Base-by-base conservation (phyloP, 371 early-diverging fungal genomes). In the Lichtheimia ornata region DNA sequence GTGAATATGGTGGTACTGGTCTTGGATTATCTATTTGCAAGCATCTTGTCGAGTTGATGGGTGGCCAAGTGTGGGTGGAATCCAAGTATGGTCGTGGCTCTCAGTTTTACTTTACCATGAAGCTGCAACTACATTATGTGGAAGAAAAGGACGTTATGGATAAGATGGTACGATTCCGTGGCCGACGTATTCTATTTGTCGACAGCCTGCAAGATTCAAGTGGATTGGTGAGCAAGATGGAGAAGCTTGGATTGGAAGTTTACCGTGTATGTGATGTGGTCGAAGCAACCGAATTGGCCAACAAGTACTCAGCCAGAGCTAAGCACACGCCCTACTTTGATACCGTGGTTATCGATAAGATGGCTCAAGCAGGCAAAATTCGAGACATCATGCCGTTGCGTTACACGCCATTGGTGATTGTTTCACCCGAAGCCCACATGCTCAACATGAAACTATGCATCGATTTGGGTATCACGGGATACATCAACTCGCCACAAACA, bases 81-180 rank as follows among this genome's bases (percentile, higher is more conserved):
- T 84, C 87, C 60, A 84, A 73, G 51, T 83, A 79, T 55, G 89
- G 88, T 20, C 70, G 81, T 53, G 89, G 91, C 11, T 88, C 88
- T 0, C 79, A 81, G 59, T 91, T 90, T 72, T 88, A 82, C 67
- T 91, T 91, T 53, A 88, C 90, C 1, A 72, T 86, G 57, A 78
- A 83, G 28, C 72, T 85, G 27, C 74, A 71, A 17, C 63, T 69
- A 7, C 77, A 74, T 20, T 58, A 65, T 18, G 73, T 76, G 67
- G 64, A 60, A 3, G 62, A 67, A 18, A 71, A 77, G 13, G 76
- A 79, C 44, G 71, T 78, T 9, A 51, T 67, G 28, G 69, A 78
- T 25, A 77, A 81, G 65, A 72, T 79, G 61, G 68, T 69, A 18
- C 81, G 83, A 0, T 85, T 76, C 61, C 51, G 70, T 50, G 77